Percentiles rank a stretch among this genome's conserved stretches.
phyloP scores from a whole-genome alignment of 2,329 filamentous ascomycete genomes.

The Fusarium chlamydosporum region DNA sequence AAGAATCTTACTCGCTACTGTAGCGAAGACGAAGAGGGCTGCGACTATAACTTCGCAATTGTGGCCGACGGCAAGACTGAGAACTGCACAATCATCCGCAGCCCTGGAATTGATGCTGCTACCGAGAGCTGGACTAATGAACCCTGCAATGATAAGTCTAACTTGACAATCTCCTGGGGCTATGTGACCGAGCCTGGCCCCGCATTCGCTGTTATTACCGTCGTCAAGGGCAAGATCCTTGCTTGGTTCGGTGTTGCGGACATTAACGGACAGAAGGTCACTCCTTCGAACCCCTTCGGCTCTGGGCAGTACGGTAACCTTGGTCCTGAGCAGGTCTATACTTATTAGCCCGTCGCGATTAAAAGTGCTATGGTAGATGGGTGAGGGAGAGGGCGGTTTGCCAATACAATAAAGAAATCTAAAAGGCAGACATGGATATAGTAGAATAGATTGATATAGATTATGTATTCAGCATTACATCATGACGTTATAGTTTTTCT shows the following conservation, averaged over 20 bases:
- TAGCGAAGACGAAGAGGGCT: conserved; percentile 24
- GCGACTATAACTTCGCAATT: conserved; percentile 42
- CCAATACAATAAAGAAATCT: not conserved
- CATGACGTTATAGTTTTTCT: no score
- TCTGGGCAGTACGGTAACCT: conserved; percentile 33
- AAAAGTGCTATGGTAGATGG: no score
- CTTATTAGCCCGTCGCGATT: conserved; percentile 10
- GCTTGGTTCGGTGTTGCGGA: conserved; percentile 42
- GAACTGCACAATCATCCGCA: conserved; percentile 35
- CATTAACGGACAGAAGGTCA: conserved; percentile 39
- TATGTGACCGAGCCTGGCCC: conserved; percentile 38
- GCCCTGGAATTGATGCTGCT: conserved; percentile 29
- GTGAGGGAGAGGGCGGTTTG: no score
- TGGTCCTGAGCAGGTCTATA: conserved; percentile 40
- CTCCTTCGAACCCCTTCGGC: conserved; percentile 32
- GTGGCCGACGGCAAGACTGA: conserved; percentile 37
- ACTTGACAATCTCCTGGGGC: conserved; percentile 39
- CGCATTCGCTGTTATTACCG: conserved; percentile 38
- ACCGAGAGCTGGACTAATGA: conserved; percentile 40
- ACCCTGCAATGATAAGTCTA: conserved; percentile 32
- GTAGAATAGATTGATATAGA: not conserved
- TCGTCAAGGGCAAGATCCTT: conserved; percentile 35
- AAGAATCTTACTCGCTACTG: conserved; percentile 39
- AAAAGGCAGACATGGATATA: no score
- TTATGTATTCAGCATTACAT: not conserved